phyloP scores from a whole-genome alignment of 768 basidiomycete genomes.

The Hericium alpestre region DNA sequence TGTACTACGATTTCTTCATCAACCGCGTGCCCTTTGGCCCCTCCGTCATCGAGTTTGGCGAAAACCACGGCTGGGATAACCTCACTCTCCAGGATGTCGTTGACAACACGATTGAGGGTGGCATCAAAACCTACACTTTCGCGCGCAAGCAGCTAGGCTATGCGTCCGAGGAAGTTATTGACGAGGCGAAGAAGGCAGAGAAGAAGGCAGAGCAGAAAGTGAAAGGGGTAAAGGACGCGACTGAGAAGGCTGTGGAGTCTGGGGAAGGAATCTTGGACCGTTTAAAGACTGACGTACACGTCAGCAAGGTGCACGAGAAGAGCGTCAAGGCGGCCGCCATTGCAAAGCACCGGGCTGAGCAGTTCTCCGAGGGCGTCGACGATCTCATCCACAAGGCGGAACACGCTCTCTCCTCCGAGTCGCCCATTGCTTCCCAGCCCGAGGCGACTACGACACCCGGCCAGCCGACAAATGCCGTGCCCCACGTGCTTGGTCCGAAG shows the following conservation, averaged over 20 bases:
- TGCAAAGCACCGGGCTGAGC: slow-evolving; percentile 32
- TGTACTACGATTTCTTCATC: slow-evolving; percentile 81
- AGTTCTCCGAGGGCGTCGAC: slow-evolving; percentile 53
- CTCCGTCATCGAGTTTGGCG: slow-evolving; percentile 70
- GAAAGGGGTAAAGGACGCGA: slow-evolving; percentile 21
- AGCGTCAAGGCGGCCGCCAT: slow-evolving; percentile 30
- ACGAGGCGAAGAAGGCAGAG: not conserved
- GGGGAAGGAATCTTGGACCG: slow-evolving; percentile 32
- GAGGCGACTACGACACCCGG: slow-evolving; percentile 16
- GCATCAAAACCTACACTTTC: slow-evolving; percentile 39
- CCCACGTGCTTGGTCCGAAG: slow-evolving; percentile 19
- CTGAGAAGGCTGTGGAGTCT: slow-evolving; percentile 34
- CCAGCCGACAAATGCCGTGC: slow-evolving; percentile 15
- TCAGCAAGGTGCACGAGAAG: slow-evolving; percentile 21
- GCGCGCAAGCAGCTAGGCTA: slow-evolving; percentile 41
- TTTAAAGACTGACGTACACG: slow-evolving; percentile 40
- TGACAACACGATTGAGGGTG: slow-evolving; percentile 39
- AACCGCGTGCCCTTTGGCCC: slow-evolving; percentile 72
- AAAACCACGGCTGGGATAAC: slow-evolving; percentile 69
- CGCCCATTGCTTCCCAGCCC: slow-evolving; percentile 16
- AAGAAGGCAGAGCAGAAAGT: not conserved
- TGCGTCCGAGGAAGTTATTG: slow-evolving; percentile 7
- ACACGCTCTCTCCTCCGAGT: slow-evolving; percentile 46
- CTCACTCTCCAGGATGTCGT: slow-evolving; percentile 53
- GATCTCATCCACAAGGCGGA: slow-evolving; percentile 67